A percentile compares a stretch with the other conserved stretches of the same genome.
Conservation (phyloP, 352 stramenopile genomes). For the Peronospora belbahrii region DNA sequence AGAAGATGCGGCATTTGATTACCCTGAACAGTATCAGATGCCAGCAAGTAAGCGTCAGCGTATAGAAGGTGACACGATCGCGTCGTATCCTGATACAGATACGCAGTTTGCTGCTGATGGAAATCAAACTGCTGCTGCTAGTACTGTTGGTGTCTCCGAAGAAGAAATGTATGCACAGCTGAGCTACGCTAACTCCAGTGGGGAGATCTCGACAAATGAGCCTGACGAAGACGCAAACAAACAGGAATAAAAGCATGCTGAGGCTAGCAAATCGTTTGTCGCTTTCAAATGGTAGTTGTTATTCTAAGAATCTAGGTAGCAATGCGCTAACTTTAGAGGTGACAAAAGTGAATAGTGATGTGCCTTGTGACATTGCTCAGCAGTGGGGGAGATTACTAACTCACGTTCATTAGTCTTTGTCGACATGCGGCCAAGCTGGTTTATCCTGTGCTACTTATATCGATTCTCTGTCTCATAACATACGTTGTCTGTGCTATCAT, state of each 20-base stretch:
- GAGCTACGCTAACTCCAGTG: constrained; percentile 49
- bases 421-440: too few species aligned
- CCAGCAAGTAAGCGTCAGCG: constrained; percentile 58
- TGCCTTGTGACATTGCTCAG: too few species aligned
- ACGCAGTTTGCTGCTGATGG: constrained; percentile 32
- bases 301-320: constrained; percentile 30
- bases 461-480: too few species aligned
- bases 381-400: too few species aligned
- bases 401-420: too few species aligned
- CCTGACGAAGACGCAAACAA: constrained; percentile 11
- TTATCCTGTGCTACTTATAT: too few species aligned
- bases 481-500: too few species aligned
- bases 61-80: constrained; percentile 49
- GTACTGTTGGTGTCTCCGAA: constrained; percentile 6
- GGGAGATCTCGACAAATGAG: constrained; percentile 15
- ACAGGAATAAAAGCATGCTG: constrained; percentile 4
- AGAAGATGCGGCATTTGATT: constrained; percentile 62
- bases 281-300: constrained; percentile 12
- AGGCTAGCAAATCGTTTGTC: constrained; percentile 8
- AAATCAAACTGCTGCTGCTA: not conserved
- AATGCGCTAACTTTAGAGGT: constrained; percentile 32
- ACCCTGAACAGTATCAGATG: constrained; percentile 73
- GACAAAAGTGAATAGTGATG: too few species aligned
- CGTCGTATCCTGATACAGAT: constrained; percentile 70
- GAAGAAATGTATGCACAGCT: constrained; percentile 41